Evolutionary conservation across 2,329 filamentous ascomycete genomes (phyloP).

Genomic region (Calonectria honghensis): DNA sequence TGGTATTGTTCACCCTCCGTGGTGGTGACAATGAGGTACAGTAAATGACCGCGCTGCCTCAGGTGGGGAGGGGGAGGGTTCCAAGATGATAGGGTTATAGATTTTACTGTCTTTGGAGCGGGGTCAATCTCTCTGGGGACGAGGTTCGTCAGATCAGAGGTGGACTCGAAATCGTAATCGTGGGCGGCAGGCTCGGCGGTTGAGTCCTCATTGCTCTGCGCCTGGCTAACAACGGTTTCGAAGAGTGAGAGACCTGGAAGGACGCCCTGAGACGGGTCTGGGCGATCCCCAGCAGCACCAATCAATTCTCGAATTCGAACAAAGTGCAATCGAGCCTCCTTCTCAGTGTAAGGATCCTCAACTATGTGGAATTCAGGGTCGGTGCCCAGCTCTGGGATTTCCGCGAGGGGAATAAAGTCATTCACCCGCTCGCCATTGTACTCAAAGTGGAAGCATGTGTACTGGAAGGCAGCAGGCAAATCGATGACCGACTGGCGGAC

Average conservation of each 20-base stretch:
- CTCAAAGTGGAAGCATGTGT: constrained; percentile 99
- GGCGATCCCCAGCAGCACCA: constrained; percentile 90
- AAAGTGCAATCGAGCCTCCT: constrained; percentile 96
- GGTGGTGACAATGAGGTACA: constrained; percentile 92
- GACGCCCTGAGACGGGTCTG: constrained; percentile 90
- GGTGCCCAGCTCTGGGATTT: constrained; percentile 85
- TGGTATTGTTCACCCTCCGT: constrained; percentile 97
- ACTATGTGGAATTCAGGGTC: constrained; percentile 88
- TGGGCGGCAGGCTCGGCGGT: constrained; percentile 68
- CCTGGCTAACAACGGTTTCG: constrained; percentile 79
- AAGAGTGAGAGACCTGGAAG: constrained; percentile 90
- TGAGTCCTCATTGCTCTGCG: constrained; percentile 61
- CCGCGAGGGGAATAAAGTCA: constrained; percentile 93
- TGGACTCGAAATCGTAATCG: constrained; percentile 85
- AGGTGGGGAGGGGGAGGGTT: constrained; percentile 96
- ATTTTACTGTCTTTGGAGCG: constrained; percentile 92
- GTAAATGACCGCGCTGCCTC: constrained; percentile 91
- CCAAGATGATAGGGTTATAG: constrained; percentile 92
- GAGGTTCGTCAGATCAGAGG: constrained; percentile 81
- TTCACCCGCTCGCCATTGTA: constrained; percentile 92
- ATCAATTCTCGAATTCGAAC: constrained; percentile 94
- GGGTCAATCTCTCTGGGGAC: constrained; percentile 80
- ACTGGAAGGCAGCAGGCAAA: constrained; percentile 92
- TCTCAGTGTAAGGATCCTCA: constrained; percentile 98
- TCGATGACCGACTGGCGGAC: constrained; percentile 98